Evolutionary conservation across 257 asterid genomes (phyloP), one percentile per base, ranked within the genome.

Genomic region (Thymus mandschuricus): DNA sequence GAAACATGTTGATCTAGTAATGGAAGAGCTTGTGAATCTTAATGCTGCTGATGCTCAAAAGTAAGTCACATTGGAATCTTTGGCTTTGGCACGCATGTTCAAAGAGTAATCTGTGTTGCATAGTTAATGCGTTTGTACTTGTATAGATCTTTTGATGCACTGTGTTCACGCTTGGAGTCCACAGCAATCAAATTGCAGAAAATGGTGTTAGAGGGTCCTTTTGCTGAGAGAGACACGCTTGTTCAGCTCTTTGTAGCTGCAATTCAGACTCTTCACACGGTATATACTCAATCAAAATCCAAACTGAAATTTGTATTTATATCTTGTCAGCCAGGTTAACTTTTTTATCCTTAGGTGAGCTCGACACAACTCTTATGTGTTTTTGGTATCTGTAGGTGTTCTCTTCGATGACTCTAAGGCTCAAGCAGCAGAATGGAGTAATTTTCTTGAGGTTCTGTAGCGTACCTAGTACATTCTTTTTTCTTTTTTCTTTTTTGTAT

Each of bases 331-430:
- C 48, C 70, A 51, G 29, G n/a, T 51, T 40, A 50, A 29, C 35
- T 69, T 65, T 10, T 34, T 63, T 45, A 58, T 63, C 34, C 34
- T 51, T 76, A 7, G 59, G 63, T 33, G 27, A 35, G 43, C 49
- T 72, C 38, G 68, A 40, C 29, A 49, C 48, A 59, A 62, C 63
- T 72, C 65, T 73, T 77, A 69, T 48, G 40, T 38, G 41, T 45
- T 44, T 78, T 40, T 81, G 61, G 75, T 79, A 44, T 74, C 76
- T 80, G 79, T 84, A 95, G 99, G 95, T 81, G 76, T 88, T 85
- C 57, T 73, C 76, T 79, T 85, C 95, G 69, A 84, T 88, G 98
- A 74, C 77, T 74, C 71, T 9, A 58, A 61, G 58, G 35, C 80
- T 78, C 63, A 88, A 82, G 83, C 88, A 86, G 71, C 85, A 77